These are phyloP conservation scores for Talaromyces verruculosus DNA, from an alignment of 2,329 filamentous ascomycete genomes.

Conservation along the genomic window DNA sequence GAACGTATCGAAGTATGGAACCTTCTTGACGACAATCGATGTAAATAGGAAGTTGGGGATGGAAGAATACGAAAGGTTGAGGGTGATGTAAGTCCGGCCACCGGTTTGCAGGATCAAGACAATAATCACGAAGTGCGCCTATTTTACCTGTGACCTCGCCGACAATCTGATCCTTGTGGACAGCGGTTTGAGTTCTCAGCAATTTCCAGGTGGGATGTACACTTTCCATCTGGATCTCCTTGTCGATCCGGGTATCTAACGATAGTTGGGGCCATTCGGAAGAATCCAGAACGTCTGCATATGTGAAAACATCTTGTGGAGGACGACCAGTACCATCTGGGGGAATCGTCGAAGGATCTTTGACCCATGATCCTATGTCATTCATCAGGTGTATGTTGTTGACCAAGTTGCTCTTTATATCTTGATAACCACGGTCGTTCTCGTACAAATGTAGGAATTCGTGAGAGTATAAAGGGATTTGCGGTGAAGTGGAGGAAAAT, in stretches of 20 bases:
- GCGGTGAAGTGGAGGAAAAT: conserved; percentile 47
- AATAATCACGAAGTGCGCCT: conserved; percentile 72
- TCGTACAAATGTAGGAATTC: conserved; percentile 76
- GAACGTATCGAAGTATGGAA: conserved; percentile 81
- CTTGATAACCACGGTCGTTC: conserved; percentile 57
- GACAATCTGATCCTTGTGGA: conserved; percentile 57
- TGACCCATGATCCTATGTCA: conserved; percentile 74
- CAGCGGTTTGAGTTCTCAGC: conserved; percentile 52
- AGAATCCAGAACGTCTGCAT: conserved; percentile 57
- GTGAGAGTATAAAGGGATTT: conserved; percentile 68
- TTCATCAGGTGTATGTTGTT: conserved; percentile 73
- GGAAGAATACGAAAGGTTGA: conserved; percentile 79
- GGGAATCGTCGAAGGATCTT: conserved; percentile 67
- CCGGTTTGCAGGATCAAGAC: conserved; percentile 62
- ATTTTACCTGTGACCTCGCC: conserved; percentile 77
- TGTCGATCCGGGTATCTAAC: conserved; percentile 55
- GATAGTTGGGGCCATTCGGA: conserved; percentile 54
- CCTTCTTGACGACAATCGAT: conserved; percentile 90
- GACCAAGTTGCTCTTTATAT: conserved; percentile 72
- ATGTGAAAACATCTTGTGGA: conserved; percentile 69
- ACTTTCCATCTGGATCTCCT: conserved; percentile 52
- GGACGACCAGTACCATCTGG: conserved; percentile 64
- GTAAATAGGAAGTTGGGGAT: conserved; percentile 82
- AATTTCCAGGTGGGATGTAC: conserved; percentile 67
- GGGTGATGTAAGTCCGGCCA: conserved; percentile 64